Evolutionary conservation across 1,139 yeast genomes (phyloP), one percentile per base, ranked within the genome.

Genomic region (Candida neerlandica): DNA sequence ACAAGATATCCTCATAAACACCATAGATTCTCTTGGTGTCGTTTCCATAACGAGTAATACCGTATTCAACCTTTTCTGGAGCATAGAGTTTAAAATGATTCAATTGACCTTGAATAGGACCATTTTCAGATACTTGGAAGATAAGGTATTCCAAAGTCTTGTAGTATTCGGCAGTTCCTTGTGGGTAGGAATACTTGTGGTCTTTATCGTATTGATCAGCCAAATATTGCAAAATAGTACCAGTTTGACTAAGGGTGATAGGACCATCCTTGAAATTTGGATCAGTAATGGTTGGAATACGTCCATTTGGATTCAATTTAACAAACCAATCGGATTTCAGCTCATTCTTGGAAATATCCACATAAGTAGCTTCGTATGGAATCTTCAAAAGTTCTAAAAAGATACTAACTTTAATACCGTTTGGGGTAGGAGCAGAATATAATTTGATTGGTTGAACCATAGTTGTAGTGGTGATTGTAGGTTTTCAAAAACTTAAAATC

Each of bases 21-120:
- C 79, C 74, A 55, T 74, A 78, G 40, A 82, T 69, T 55, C 88
- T 70, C 45, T 72, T 67, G 9, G 82, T 75, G 57, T 84, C 88
- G 21, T 67, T 70, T 12, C 58, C 51, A 59, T 77, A 84, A 51
- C 88, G 70, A 32, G 74, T 66, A 47, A 77, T 75, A n/a, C 74
- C 87, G 56, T 79, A 81, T 29, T 75, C 80, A 40, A 79, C 61
- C 57, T 80, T 73, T 49, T 75, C 85, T 0, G 68, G 64, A 3
- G 85, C 81, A 57, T 49, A 73, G 2, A 58, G 37, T 4, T 49
- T 46, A 60, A 81, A 84, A 60, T 78, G 83, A 54, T 66, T 64
- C 34, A 79, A 81, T 59, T 82, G 86, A 10, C 87, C 86, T 55
- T 77, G 82, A 75, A 79, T 78, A 49, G 88, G 86, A 21, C 86